Evolutionary conservation across 768 basidiomycete species (phyloP).

Genomic region (Podaxis sp.): DNA sequence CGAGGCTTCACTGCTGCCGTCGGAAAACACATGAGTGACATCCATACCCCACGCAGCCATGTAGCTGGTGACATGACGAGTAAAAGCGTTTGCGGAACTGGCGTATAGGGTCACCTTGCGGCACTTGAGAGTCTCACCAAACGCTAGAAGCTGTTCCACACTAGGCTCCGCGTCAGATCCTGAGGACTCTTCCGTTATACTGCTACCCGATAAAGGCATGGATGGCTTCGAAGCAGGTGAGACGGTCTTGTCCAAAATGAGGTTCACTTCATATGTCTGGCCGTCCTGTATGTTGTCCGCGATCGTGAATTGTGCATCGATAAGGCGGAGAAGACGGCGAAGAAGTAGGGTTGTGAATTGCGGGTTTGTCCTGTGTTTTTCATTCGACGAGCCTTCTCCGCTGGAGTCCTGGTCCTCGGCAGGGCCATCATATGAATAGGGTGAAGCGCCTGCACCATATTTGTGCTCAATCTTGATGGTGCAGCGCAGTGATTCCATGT

Average conservation of each 20-base stretch:
- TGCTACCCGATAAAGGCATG: slow-evolving; percentile 1
- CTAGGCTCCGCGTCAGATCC: slow-evolving; percentile 68
- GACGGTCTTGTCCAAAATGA: slow-evolving; percentile 60
- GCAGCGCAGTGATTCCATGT: slow-evolving; percentile 32
- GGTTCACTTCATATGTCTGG: slow-evolving; percentile 60
- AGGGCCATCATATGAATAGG: slow-evolving; percentile 17
- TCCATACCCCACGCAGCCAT: slow-evolving; percentile 95
- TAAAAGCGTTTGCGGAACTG: slow-evolving; percentile 82
- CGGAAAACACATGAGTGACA: slow-evolving; percentile 71
- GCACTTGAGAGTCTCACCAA: slow-evolving; percentile 79
- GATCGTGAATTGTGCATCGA: slow-evolving; percentile 32
- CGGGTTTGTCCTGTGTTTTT: slow-evolving; percentile 36
- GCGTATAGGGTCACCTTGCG: slow-evolving; percentile 84
- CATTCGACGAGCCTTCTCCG: slow-evolving; percentile 17
- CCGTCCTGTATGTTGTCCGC: slow-evolving; percentile 37
- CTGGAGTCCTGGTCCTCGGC: slow-evolving; percentile 11
- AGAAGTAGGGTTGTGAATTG: slow-evolving; percentile 47
- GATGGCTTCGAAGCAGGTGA: slow-evolving; percentile 22
- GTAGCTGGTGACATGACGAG: slow-evolving; percentile 89
- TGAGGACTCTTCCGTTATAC: slow-evolving; percentile 41
- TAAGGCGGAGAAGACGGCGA: slow-evolving; percentile 54
- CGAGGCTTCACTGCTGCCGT: slow-evolving; percentile 27
- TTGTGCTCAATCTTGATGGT: slow-evolving; percentile 49
- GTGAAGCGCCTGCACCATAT: slow-evolving; percentile 22
- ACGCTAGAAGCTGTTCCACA: slow-evolving; percentile 69